Base-by-base conservation (phyloP, 257 asterid genomes). In the Jacaranda mimosifolia region DNA sequence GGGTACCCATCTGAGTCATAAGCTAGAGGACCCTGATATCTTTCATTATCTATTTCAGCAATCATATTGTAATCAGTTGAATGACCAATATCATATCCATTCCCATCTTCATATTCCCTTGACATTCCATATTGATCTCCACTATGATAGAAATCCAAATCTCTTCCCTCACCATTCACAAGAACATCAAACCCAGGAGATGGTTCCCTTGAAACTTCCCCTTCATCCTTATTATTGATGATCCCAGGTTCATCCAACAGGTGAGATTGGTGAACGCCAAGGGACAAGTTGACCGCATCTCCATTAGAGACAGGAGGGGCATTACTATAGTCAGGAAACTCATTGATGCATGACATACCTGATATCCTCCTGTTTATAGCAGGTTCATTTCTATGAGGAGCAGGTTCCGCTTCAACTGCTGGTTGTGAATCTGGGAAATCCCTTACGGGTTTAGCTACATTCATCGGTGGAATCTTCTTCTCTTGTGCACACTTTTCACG, bases 121-220 rank as follows among this genome's bases (percentile, higher is more conserved):
- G 84, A 48, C 81, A 84, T 81, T 39, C 84, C 86, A 83, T 80
- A 87, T 62, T 42, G 85, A 79, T 85, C 91, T 78, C 86, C 87
- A 40, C 58, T 63, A 4, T 66, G 88, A 73, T 81, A 89, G 65
- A 86, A 87, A 45, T 77, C 86, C 68, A 85, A 81, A 72, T 81
- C 87, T 58, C 81, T 80, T 9, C 69, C 82, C 74, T 79, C 85
- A 26, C 83, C 78, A 42, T 86, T 88, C 60, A 85, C 89, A 35
- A 86, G 89, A 80, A 88, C 91, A 71, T 88, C 89, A 85, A 88
- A 86, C 59, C 89, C 90, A 70, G 91, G 91, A 19, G 93, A 86
- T 51, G 87, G 85, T 63, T 84, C 92, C 80, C 92, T 87, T 36
- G 94, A 89, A 48, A 81, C 59, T 65, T 89, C 92, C 11, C 67